Percentiles rank a stretch among this genome's conserved stretches.
These are phyloP conservation scores for Gillenia trifoliata DNA, from an alignment of 306 rosid genomes.

Conservation along the genomic window DNA sequence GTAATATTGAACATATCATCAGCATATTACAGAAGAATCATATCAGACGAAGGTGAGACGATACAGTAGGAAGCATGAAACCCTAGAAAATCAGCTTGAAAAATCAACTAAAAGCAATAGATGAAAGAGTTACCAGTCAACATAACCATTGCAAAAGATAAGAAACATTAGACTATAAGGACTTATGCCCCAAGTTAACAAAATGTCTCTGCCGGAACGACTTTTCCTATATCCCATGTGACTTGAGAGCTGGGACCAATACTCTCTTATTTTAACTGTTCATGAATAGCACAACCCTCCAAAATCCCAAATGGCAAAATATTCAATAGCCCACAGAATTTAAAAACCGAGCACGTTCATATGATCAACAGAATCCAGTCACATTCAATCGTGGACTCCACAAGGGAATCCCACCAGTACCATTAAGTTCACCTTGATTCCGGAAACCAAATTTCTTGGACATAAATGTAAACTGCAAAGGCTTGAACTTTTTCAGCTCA, in stretches of 20 bases:
- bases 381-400: not conserved
- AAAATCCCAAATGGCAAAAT: not conserved
- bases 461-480: not conserved
- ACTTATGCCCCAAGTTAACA: not conserved
- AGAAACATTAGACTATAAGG: not conserved
- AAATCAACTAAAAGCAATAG: not conserved
- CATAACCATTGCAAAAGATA: not conserved
- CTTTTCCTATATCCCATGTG: not conserved
- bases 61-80: not conserved
- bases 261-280: not conserved
- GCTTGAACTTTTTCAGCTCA: not conserved
- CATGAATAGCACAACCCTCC: not conserved
- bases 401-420: not conserved
- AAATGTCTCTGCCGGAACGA: not conserved
- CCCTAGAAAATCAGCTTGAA: not conserved
- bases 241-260: not conserved
- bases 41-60: not conserved
- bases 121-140: not conserved
- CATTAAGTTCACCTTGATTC: not conserved
- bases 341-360: not conserved
- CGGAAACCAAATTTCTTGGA: not conserved
- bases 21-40: not conserved
- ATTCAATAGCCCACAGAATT: not conserved
- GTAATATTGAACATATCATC: slow-evolving; percentile 13
- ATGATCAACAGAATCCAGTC: not conserved